phyloP scores from a whole-genome alignment of 164 flowering plant genomes.

The Cinnamomum micranthum region DNA sequence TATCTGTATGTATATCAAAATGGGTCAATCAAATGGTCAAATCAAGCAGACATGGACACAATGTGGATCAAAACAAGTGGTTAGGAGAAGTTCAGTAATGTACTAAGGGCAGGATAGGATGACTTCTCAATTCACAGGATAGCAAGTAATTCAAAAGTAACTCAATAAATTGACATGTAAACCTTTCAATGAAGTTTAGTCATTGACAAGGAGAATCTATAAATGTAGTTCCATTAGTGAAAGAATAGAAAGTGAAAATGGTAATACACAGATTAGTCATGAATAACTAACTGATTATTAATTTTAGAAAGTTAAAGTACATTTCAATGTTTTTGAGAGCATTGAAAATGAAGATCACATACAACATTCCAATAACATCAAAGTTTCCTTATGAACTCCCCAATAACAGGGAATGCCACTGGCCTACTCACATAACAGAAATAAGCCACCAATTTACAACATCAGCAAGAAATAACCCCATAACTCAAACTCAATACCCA shows the following conservation, averaged over 20 bases:
- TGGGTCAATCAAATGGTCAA: too few relatives aligned
- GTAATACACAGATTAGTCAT: background rate
- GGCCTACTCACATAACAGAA: conserved; percentile 22
- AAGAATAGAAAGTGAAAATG: background rate
- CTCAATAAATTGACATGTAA: background rate
- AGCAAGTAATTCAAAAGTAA: background rate
- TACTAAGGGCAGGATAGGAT: too few relatives aligned
- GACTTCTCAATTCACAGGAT: background rate
- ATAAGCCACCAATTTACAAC: conserved; percentile 23
- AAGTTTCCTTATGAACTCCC: conserved; percentile 17
- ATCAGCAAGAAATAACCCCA: background rate
- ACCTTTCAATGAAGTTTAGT: background rate
- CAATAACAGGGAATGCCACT: conserved; percentile 11
- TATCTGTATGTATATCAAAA: too few relatives aligned
- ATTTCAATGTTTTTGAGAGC: conserved; percentile 22
- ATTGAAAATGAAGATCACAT: conserved; percentile 11
- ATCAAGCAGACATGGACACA: too few relatives aligned
- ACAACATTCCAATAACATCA: conserved; percentile 25
- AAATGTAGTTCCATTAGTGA: background rate
- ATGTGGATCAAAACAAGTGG: too few relatives aligned
- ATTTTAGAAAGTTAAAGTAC: conserved; percentile 13
- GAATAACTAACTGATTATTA: conserved; percentile 3
- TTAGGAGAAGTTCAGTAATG: too few relatives aligned
- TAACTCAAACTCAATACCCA: conserved; percentile 11
- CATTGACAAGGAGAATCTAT: background rate